Evolutionary conservation across 352 stramenopile species (phyloP).

Genomic region (Phytophthora podocarpi): DNA sequence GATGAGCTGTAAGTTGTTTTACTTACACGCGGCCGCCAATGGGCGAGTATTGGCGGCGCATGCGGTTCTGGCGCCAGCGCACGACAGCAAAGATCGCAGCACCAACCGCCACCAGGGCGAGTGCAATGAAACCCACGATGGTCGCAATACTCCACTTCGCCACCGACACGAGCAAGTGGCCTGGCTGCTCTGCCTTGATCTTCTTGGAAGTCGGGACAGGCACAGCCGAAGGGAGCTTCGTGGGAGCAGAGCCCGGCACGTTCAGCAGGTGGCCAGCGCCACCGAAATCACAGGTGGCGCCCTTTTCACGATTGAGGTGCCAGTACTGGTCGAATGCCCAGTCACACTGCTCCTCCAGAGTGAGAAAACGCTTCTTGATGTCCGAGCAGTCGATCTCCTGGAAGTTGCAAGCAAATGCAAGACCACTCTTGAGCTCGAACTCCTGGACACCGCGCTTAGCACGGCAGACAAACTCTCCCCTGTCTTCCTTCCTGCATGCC

Average conservation of each 20-base stretch:
- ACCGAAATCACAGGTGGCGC: constrained; percentile 83
- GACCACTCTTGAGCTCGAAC: constrained; percentile 69
- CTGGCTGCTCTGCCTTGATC: constrained; percentile 19
- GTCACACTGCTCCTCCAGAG: constrained; percentile 74
- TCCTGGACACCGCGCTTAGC: constrained; percentile 77
- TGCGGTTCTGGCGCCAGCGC: constrained; percentile 38
- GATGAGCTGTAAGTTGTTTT: constrained; percentile 1
- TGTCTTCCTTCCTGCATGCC: constrained; percentile 72
- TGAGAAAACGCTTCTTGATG: constrained; percentile 53
- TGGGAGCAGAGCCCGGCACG: constrained; percentile 23
- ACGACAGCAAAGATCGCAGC: constrained; percentile 35
- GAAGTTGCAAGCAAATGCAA: constrained; percentile 70
- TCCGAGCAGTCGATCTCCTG: constrained; percentile 62
- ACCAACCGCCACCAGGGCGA: constrained; percentile 23
- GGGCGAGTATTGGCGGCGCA: constrained; percentile 52
- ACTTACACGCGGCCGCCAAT: constrained; percentile 45
- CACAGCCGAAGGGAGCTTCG: constrained; percentile 9
- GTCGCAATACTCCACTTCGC: constrained; percentile 38
- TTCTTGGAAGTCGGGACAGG: constrained; percentile 2
- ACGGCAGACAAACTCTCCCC: constrained; percentile 73
- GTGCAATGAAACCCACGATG: constrained; percentile 27
- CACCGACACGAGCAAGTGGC: constrained; percentile 30
- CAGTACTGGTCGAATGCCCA: constrained; percentile 83
- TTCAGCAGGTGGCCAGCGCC: constrained; percentile 63
- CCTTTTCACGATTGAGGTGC: constrained; percentile 68